Conservation (phyloP, 345 rosid genomes). For the Euclidium syriacum region DNA sequence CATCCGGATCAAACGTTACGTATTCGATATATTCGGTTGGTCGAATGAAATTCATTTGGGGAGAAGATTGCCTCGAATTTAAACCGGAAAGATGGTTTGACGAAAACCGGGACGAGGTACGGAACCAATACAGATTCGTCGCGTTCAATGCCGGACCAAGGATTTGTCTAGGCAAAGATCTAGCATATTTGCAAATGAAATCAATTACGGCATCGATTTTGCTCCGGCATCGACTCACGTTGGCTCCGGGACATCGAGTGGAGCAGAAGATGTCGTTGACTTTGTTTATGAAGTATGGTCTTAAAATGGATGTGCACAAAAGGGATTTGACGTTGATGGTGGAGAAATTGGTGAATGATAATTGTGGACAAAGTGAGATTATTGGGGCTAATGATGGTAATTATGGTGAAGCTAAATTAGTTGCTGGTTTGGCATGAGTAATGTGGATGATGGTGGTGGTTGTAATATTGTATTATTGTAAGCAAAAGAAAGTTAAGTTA, state of each 20-base stretch:
- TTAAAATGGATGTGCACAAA: slow-evolving; percentile 40
- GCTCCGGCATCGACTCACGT: slow-evolving; percentile 47
- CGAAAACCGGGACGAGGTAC: slow-evolving; percentile 27
- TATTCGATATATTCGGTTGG: slow-evolving; percentile 65
- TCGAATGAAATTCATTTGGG: slow-evolving; percentile 66
- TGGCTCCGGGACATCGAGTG: slow-evolving; percentile 56
- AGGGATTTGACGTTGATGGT: slow-evolving; percentile 38
- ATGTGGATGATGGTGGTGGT: background rate
- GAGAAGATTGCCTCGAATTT: slow-evolving; percentile 59
- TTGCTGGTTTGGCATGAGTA: background rate
- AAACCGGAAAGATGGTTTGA: slow-evolving; percentile 61
- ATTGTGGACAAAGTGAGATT: background rate
- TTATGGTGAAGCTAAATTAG: background rate
- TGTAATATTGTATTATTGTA: background rate
- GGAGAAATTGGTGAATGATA: slow-evolving; percentile 20
- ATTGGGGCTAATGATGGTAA: background rate
- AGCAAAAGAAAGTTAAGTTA: background rate
- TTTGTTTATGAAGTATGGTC: slow-evolving; percentile 72
- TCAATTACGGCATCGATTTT: slow-evolving; percentile 62
- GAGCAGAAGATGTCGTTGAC: slow-evolving; percentile 82
- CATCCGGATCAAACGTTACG: slow-evolving; percentile 59
- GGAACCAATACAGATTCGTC: slow-evolving; percentile 48
- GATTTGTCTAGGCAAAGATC: slow-evolving; percentile 60
- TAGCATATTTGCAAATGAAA: slow-evolving; percentile 73
- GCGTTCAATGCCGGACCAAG: slow-evolving; percentile 80